A percentile compares a stretch with the other conserved stretches of the same genome.
These are phyloP conservation scores for Umbelopsis isabellina DNA, from an alignment of 192 early-diverging fungal genomes.

Conservation along the genomic window DNA sequence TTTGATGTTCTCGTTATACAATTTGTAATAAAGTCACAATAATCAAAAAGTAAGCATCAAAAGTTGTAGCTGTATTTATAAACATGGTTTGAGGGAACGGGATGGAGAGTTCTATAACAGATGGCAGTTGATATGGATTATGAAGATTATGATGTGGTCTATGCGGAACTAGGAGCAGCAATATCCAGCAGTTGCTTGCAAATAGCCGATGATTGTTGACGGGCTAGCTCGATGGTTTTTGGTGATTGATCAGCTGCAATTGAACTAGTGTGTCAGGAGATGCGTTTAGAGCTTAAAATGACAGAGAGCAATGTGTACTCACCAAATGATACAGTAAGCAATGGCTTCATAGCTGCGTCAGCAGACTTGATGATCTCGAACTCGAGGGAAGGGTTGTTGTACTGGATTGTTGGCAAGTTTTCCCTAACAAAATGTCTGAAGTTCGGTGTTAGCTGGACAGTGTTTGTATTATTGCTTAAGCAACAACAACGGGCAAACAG, in stretches of 20 bases:
- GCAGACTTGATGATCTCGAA: conserved; percentile 49
- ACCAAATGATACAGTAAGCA: conserved; percentile 59
- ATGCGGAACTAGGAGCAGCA: neutral
- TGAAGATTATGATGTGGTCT: neutral
- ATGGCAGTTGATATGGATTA: too few relatives aligned
- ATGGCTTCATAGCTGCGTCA: conserved; percentile 44
- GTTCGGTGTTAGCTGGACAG: neutral
- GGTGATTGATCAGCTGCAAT: conserved; percentile 5
- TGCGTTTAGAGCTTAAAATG: neutral
- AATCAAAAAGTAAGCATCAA: neutral
- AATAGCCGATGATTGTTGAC: conserved; percentile 4
- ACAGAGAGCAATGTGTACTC: neutral
- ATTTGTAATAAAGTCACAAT: neutral
- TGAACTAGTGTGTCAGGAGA: neutral
- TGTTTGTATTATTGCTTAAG: neutral
- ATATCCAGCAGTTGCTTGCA: conserved; percentile 14
- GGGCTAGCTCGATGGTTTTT: conserved; percentile 8
- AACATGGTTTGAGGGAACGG: too few relatives aligned
- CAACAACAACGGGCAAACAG: neutral
- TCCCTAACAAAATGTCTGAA: conserved; percentile 57
- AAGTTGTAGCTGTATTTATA: too few relatives aligned
- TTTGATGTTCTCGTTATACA: too few relatives aligned
- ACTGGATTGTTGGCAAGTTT: conserved; percentile 56
- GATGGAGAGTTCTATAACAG: too few relatives aligned
- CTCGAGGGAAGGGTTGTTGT: conserved; percentile 54